phyloP scores from a whole-genome alignment of 345 rosid genomes.

The Salix koriyanagi region DNA sequence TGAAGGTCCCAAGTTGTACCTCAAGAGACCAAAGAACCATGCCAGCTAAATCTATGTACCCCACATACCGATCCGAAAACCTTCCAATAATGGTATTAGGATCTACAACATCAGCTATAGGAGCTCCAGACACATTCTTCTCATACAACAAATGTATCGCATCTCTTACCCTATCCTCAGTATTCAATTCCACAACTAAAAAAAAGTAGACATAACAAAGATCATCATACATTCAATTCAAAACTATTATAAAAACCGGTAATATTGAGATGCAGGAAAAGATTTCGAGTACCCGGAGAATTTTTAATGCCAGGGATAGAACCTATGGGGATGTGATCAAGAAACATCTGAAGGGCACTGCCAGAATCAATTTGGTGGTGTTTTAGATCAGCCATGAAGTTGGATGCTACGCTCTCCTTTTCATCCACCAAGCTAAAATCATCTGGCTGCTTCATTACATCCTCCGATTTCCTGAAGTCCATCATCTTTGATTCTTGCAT shows the following conservation, averaged over 20 bases:
- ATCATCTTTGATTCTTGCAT: constrained; percentile 20
- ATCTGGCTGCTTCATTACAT: constrained; percentile 13
- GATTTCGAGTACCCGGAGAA: constrained; percentile 23
- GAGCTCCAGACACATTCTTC: constrained; percentile 38
- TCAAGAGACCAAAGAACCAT: constrained; percentile 42
- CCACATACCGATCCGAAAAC: constrained; percentile 33
- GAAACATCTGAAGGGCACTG: constrained; percentile 35
- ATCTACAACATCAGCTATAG: constrained; percentile 32
- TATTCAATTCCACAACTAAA: constrained; percentile 30
- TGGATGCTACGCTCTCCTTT: background rate
- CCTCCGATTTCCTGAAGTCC: constrained; percentile 14
- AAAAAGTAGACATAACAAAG: background rate
- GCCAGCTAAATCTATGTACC: constrained; percentile 36
- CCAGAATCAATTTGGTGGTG: constrained; percentile 17
- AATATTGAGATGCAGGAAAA: background rate
- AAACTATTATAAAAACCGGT: background rate
- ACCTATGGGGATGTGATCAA: constrained; percentile 40
- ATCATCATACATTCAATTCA: background rate
- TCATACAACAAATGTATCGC: constrained; percentile 29
- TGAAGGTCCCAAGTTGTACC: constrained; percentile 13
- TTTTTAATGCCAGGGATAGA: constrained; percentile 38
- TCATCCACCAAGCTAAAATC: background rate
- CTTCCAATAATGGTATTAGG: constrained; percentile 19
- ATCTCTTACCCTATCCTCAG: constrained; percentile 30
- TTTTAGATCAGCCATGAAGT: background rate